Evolutionary conservation across 306 rosid genomes (phyloP).

Genomic region (Pachyrhizus erosus): DNA sequence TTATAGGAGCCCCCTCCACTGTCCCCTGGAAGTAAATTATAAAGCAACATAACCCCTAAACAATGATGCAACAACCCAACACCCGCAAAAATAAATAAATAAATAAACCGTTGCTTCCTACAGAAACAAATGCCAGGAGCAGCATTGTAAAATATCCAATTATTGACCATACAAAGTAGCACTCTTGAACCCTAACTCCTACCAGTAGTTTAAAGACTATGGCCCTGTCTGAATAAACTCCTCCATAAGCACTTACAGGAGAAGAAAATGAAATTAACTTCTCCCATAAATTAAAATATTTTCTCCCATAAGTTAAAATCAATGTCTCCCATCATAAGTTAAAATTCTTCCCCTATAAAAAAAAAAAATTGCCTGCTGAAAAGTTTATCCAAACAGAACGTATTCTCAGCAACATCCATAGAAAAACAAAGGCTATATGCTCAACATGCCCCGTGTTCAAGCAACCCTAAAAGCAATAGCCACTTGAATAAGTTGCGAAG

Average conservation of each 20-base stretch:
- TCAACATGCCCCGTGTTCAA: background rate
- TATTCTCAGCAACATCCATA: background rate
- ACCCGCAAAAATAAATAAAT: background rate
- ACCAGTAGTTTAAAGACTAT: background rate
- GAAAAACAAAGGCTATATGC: background rate
- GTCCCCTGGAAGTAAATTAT: slow-evolving; percentile 4
- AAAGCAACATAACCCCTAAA: slow-evolving; percentile 25
- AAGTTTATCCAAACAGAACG: background rate
- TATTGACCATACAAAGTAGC: slow-evolving; percentile 1
- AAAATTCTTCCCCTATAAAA: background rate
- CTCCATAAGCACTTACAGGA: too few species aligned
- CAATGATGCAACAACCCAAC: background rate
- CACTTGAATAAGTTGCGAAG: background rate
- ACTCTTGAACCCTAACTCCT: slow-evolving; percentile 19
- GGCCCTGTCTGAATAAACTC: background rate
- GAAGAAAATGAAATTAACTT: background rate
- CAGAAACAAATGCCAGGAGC: background rate
- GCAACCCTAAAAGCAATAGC: background rate
- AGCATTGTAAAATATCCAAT: background rate
- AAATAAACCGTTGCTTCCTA: background rate
- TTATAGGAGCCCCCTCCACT: background rate
- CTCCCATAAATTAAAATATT: too few species aligned
- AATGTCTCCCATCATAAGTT: background rate
- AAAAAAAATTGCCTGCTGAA: background rate
- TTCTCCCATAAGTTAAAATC: background rate